phyloP scores from a whole-genome alignment of 2,329 filamentous ascomycete genomes.

The Cladosporium sp. region DNA sequence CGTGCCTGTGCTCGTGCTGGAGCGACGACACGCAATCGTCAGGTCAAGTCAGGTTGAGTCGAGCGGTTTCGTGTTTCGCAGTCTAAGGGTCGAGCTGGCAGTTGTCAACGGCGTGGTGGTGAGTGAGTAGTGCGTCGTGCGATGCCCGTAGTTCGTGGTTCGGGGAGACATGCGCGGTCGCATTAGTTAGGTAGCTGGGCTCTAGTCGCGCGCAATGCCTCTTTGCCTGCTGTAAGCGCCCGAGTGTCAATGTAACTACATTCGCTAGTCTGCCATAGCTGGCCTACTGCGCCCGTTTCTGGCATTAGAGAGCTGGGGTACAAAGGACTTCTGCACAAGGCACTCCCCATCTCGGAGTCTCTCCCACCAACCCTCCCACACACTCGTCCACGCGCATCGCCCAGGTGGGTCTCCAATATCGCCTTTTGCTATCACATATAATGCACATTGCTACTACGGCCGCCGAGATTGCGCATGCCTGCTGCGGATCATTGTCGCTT shows the following conservation, averaged over 20 bases:
- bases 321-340: neutral
- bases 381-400: neutral
- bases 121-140: neutral
- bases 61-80: neutral
- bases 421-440: neutral
- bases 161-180: neutral
- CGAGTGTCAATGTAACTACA: neutral
- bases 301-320: neutral
- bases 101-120: neutral
- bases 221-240: neutral
- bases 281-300: neutral
- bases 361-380: neutral
- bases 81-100: neutral
- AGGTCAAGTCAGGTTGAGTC: neutral
- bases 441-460: neutral
- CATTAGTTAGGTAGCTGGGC: neutral
- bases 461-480: constrained; percentile 6
- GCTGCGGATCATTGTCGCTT: constrained; percentile 3
- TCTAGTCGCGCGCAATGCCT: neutral
- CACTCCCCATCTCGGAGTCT: neutral
- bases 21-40: neutral
- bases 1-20: neutral
- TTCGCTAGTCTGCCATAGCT: neutral
- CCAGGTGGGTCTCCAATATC: neutral
- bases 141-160: neutral